A percentile compares a stretch with the other conserved stretches of the same genome.
Evolutionary conservation across 1,139 yeast species (phyloP).

Genomic region (Pichia sp.): DNA sequence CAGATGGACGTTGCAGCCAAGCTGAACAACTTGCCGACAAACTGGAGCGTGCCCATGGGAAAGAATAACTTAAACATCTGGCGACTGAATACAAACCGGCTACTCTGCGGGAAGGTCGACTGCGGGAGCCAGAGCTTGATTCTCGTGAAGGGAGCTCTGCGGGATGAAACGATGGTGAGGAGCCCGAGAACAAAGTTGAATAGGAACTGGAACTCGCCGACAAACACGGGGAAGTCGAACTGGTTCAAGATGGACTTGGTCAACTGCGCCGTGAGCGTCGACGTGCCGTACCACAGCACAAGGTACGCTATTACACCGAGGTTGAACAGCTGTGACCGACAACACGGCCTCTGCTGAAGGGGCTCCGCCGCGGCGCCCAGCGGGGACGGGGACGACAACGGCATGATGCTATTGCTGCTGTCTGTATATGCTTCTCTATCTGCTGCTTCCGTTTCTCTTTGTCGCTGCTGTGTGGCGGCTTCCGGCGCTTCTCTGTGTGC

Average conservation of each 20-base stretch:
- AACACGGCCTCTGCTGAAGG: background rate
- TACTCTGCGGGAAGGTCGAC: conserved; percentile 23
- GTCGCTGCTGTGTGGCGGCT: too few species aligned
- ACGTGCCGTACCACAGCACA: conserved; percentile 41
- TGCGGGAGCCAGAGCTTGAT: conserved; percentile 22
- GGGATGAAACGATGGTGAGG: conserved; percentile 13
- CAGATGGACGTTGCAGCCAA: conserved; percentile 82
- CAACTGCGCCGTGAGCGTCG: conserved; percentile 47
- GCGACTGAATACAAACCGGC: conserved; percentile 18
- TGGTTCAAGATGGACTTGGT: conserved; percentile 42
- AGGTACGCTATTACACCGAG: conserved; percentile 8
- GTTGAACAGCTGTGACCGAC: conserved; percentile 4
- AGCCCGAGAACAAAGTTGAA: conserved; percentile 37
- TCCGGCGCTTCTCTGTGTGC: background rate
- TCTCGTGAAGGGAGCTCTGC: conserved; percentile 9
- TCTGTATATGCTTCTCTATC: background rate
- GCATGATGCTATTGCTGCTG: too few species aligned
- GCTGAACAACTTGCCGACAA: conserved; percentile 78
- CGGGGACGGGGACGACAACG: background rate
- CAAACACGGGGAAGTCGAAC: conserved; percentile 46
- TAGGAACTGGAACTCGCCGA: conserved; percentile 48
- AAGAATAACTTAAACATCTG: conserved; percentile 52
- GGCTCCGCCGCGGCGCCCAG: background rate
- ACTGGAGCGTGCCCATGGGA: conserved; percentile 92
- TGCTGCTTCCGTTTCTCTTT: background rate